Evolutionary conservation across 1,284 basidiomycete species (phyloP), one percentile per base, ranked within the genome.

Genomic region (Erythrobasidium hasegawianum): DNA sequence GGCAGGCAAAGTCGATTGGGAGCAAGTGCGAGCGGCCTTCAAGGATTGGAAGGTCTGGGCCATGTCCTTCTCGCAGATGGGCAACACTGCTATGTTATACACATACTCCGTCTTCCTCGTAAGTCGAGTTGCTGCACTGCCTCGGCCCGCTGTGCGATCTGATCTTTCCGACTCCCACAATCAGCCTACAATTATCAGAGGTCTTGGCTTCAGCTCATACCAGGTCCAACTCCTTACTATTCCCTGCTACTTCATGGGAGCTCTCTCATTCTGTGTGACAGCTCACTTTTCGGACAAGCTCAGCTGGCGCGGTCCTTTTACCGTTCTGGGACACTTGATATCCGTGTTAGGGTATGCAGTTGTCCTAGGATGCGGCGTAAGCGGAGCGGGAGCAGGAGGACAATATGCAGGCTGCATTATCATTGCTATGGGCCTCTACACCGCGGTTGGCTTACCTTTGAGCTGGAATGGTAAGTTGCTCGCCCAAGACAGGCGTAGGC

Each of bases 41-140:
- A 52, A 52, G 49, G 49, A 52, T 22, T 52, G 49, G 49, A 52
- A 52, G 18, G 49, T 52, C 16, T 52, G 49, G 49, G 14, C 49
- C 11, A 52, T 52, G 49, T 52, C 49, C 24, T 9, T 52, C 13
- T 52, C 16, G 13, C 49, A 52, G 18, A 52, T 52, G 49, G 49
- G 49, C n/a, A 52, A 52, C 11, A 52, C 49, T 11, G 49, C 49
- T 11, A 52, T 52, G 49, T 22, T 52, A 22, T 52, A 52, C 22
- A 52, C 49, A 14, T 52, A 52, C 49, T 52, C 49, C 10, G 24
- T 22, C 22, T 52, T 52, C 49, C 22, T 52, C 11, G 49, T 52
- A 22, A 9, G 49, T 52, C 9, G 24, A 13, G 49, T 20, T 22
- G 49, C 14, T 14, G 18, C 13, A 11, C 13, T 52, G 40, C 49